Base-by-base conservation (phyloP, 1,284 basidiomycete genomes). In the Cutaneotrichosporon daszewskae region DNA sequence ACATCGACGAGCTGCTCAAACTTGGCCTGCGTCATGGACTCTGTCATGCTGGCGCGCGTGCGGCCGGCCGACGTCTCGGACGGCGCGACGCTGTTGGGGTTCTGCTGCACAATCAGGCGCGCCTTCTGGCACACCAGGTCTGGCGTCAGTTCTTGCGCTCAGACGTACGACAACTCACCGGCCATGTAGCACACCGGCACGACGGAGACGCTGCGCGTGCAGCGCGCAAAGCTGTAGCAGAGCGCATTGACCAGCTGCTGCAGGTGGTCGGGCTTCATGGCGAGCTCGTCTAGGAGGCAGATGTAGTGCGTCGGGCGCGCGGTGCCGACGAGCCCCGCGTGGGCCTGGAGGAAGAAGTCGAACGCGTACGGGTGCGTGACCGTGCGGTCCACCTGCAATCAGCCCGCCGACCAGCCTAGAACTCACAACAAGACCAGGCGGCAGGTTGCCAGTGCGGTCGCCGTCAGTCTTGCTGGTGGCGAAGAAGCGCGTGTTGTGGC, bases 151-250 rank as follows among this genome's bases (percentile, higher is more conserved):
- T 33, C 13, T 11, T 2, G 11, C 1, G 3, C 17, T 17, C 17
- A 18, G 17, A 3, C 14, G 29, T 20, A 7, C n/a, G n/a, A n/a
- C n/a, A 20, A 51, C 57, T 54, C 57, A 66, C 73, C 71, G 24
- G 72, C 70, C 42, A 72, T 73, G 62, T 73, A 72, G 28, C 69
- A 72, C n/a, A 69, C 67, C 0, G 73, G 72, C 2, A 72, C 59
- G 29, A 65, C 46, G 28, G 55, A 53, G 40, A 63, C 69, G n/a
- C 68, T 58, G 29, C 62, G 60, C 3, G 73, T 74, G 20, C 72
- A 73, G 20, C 74, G 60, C 13, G 66, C 62, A 45, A 71, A 75
- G 8, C 57, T 58, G 57, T 71, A 71, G 51, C 67, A 74, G 16
- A 75, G 62, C n/a, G 57, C 60, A 49, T 71, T 66, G 32, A 68